These are phyloP conservation scores for Nyctanthes arbortristis DNA, from an alignment of 257 asterid species.

Conservation along the genomic window DNA sequence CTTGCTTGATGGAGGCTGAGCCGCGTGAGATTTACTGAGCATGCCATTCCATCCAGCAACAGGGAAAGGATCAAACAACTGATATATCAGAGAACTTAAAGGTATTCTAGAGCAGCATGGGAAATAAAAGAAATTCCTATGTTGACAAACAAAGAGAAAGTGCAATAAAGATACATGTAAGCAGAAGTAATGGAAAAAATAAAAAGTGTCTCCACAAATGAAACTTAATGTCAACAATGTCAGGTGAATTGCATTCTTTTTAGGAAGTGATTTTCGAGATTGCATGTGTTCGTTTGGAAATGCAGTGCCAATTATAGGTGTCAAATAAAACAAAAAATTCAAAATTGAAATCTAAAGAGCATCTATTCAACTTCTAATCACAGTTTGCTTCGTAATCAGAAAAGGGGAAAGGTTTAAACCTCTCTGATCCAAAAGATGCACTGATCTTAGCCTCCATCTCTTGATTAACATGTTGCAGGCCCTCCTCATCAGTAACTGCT, in stretches of 20 bases:
- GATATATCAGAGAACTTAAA: not conserved
- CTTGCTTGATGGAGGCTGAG: constrained; percentile 72
- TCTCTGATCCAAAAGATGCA: constrained; percentile 75
- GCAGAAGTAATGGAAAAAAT: not conserved
- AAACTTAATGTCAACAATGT: not conserved
- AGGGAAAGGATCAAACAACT: constrained; percentile 7
- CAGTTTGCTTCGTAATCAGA: not conserved
- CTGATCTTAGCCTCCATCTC: constrained; percentile 89
- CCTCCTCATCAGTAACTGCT: constrained; percentile 92
- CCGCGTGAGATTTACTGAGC: constrained; percentile 50
- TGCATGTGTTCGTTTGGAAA: not conserved
- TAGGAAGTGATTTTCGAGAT: not conserved
- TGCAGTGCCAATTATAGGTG: constrained; percentile 8
- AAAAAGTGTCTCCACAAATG: not conserved
- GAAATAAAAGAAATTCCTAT: not conserved
- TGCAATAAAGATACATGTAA: not conserved
- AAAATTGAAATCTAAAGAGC: not conserved
- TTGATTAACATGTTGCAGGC: constrained; percentile 75
- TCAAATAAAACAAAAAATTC: constrained; percentile 1
- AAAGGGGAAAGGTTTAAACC: constrained; percentile 39
- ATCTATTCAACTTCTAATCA: not conserved
- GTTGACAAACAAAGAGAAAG: not conserved
- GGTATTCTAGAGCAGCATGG: not conserved
- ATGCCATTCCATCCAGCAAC: constrained; percentile 22
- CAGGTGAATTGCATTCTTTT: not conserved